phyloP scores from a whole-genome alignment of 2,329 filamentous ascomycete genomes.

The Ploettnerulaceae sp. region DNA sequence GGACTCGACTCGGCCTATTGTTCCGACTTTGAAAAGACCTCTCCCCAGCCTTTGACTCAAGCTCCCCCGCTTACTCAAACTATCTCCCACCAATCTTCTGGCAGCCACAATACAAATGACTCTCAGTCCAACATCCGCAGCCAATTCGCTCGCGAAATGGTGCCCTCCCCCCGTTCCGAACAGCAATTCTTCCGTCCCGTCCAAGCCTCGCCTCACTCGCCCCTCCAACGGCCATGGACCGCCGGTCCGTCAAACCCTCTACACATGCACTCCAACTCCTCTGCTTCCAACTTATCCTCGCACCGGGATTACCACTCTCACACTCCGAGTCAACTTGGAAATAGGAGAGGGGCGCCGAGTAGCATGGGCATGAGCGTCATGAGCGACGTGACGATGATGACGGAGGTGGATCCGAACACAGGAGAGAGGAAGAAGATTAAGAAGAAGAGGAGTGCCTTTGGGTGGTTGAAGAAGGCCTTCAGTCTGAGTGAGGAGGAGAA shows the following conservation, averaged over 20 bases:
- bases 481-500: conserved; percentile 60
- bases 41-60: conserved; percentile 16
- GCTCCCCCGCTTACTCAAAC: conserved; percentile 12
- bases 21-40: conserved; percentile 31
- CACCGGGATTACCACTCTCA: conserved; percentile 13
- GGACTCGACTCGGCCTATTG: conserved; percentile 34
- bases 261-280: conserved; percentile 36
- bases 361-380: conserved; percentile 45
- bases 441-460: conserved; percentile 64
- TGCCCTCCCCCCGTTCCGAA: conserved; percentile 43
- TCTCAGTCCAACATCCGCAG: conserved; percentile 9
- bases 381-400: conserved; percentile 46
- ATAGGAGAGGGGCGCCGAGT: conserved; percentile 28
- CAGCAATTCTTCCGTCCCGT: conserved; percentile 57
- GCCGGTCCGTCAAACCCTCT: conserved; percentile 27
- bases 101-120: conserved; percentile 1
- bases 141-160: conserved; percentile 17
- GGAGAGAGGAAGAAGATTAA: conserved; percentile 42
- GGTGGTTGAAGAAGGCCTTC: conserved; percentile 65
- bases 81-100: conserved; percentile 8
- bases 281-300: conserved; percentile 43
- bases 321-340: conserved; percentile 21
- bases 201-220: conserved; percentile 58
- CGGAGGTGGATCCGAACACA: conserved; percentile 25
- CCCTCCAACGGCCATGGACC: conserved; percentile 45